Evolutionary conservation across 1,284 basidiomycete genomes (phyloP), one percentile per base, ranked within the genome.

Genomic region (Papiliotrema laurentii): DNA sequence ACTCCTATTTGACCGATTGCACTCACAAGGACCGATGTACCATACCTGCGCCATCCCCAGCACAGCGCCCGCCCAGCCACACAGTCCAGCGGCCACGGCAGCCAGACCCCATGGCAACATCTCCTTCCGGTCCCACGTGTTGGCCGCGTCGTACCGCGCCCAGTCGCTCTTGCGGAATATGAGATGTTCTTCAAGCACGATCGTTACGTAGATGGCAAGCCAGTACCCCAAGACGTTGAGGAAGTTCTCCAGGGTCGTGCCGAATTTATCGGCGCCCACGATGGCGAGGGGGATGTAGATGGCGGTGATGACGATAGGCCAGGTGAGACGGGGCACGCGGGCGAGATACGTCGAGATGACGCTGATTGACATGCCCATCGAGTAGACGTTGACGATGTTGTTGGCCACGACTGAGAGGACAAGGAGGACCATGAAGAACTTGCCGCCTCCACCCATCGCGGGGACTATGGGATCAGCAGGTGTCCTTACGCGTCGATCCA

Each of bases 171-270:
- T 50, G 22, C 71, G 59, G 72, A 74, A 73, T 53, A 74, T 69
- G 53, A 65, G 64, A 58, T 74, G 71, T 53, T 74, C 72, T 45
- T 71, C 63, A 14, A 70, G 37, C 22, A 75, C 57, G 50, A 74
- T 65, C 18, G 55, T 55, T 19, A 56, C 55, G 61, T 69, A 75
- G 50, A 74, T 70, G 22, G 66, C 64, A 10, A 73, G 60, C 71
- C 71, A 72, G 63, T 72, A 71, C 18, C 60, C 63, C 36, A 71
- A 55, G 26, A 69, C 58, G 44, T 61, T 57, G 52, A 66, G 53
- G 49, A 71, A 64, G 47, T 60, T 33, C 39, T 70, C 59, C 26
- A 76, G 66, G 9, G 65, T 59, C 9, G 35, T 10, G 21, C 69
- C 58, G 55, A 75, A 75, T 42, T 48, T 40, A 53, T 61, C 54